These are phyloP conservation scores for Cicer bijugum DNA, from an alignment of 306 rosid species.

Conservation along the genomic window DNA sequence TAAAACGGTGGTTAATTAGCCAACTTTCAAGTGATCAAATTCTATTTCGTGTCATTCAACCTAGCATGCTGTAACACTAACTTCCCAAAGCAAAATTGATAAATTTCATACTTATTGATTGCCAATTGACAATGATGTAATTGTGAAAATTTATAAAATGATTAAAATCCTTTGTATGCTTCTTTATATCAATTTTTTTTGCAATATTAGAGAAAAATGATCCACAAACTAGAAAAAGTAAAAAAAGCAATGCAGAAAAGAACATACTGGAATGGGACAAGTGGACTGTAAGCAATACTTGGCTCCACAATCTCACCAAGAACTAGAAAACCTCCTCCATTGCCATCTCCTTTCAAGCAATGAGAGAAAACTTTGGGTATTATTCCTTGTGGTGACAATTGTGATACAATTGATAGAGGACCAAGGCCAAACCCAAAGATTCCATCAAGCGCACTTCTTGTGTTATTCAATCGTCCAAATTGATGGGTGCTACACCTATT, in stretches of 20 bases:
- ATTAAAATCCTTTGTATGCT: constrained; percentile 3
- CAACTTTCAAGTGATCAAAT: constrained; percentile 15
- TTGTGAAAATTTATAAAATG: constrained; percentile 2
- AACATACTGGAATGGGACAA: constrained; percentile 93
- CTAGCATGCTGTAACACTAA: not conserved
- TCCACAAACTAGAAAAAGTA: constrained; percentile 4
- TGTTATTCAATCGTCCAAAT: constrained; percentile 82
- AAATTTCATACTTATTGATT: constrained; percentile 4
- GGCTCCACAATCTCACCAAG: constrained; percentile 99
- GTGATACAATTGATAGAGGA: constrained; percentile 80
- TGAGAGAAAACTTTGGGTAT: constrained; percentile 93
- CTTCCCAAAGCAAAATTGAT: constrained; percentile 20
- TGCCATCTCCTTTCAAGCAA: constrained; percentile 86
- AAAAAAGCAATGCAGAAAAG: constrained; percentile 51
- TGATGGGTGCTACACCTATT: constrained; percentile 89
- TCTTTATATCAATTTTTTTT: not conserved
- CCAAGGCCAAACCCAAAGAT: constrained; percentile 97
- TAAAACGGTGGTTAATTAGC: not conserved
- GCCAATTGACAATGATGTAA: constrained; percentile 1
- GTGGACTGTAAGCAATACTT: constrained; percentile 87
- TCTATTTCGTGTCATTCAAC: constrained; percentile 23
- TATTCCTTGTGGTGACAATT: constrained; percentile 77
- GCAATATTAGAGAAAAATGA: not conserved
- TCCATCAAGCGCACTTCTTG: constrained; percentile 91
- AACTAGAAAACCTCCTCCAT: constrained; percentile 95